phyloP scores from a whole-genome alignment of 768 basidiomycete genomes.

The Ramaria rubella region DNA sequence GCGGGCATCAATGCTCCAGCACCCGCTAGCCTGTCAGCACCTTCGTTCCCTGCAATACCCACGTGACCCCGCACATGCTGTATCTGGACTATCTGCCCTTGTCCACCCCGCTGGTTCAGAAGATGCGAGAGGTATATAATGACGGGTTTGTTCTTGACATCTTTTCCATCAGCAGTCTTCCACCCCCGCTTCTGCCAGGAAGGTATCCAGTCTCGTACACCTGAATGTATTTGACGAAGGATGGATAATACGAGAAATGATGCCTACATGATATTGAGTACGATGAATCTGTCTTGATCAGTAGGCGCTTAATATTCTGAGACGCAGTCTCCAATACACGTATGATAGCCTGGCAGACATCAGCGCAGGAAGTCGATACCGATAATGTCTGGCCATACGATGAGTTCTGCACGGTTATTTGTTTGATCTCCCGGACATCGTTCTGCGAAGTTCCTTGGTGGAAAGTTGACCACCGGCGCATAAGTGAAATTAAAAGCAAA shows the following conservation, averaged over 20 bases:
- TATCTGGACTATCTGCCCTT: slow-evolving; percentile 53
- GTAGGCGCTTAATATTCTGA: slow-evolving; percentile 42
- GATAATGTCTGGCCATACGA: slow-evolving; percentile 41
- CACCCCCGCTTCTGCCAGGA: slow-evolving; percentile 59
- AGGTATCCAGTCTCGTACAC: slow-evolving; percentile 59
- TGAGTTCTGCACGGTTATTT: slow-evolving; percentile 84
- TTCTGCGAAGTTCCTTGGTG: slow-evolving; percentile 70
- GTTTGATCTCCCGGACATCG: slow-evolving; percentile 79
- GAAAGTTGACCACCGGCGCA: background rate
- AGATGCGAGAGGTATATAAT: slow-evolving; percentile 66
- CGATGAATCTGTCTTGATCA: slow-evolving; percentile 81
- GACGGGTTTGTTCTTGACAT: slow-evolving; percentile 67
- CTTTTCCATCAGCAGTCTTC: slow-evolving; percentile 37
- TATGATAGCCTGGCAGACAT: slow-evolving; percentile 61
- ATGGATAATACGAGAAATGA: background rate
- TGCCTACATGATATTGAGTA: slow-evolving; percentile 72
- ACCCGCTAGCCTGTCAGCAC: slow-evolving; percentile 71
- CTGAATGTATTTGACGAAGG: slow-evolving; percentile 31
- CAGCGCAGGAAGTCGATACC: background rate
- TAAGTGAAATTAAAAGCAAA: background rate
- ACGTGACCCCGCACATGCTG: slow-evolving; percentile 74
- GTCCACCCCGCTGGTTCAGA: slow-evolving; percentile 43
- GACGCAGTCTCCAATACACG: slow-evolving; percentile 74
- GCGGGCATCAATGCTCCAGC: slow-evolving; percentile 39
- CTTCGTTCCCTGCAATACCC: slow-evolving; percentile 79